Percentiles rank a stretch among this genome's conserved stretches.
These are phyloP conservation scores for Moringa oleifera DNA, from an alignment of 345 rosid species.

Conservation along the genomic window DNA sequence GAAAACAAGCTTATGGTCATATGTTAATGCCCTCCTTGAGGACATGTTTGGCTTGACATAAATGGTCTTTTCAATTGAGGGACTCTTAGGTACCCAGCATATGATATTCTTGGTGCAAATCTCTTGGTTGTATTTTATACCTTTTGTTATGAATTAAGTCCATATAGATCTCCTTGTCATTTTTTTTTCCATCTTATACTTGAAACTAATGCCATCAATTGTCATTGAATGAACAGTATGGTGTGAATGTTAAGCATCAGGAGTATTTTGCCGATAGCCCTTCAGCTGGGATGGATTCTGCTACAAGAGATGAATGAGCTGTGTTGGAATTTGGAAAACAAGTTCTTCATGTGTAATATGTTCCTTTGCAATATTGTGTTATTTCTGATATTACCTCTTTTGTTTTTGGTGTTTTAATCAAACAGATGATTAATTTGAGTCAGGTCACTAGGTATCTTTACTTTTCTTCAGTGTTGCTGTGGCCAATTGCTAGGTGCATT, in stretches of 20 bases:
- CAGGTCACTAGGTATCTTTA: neutral
- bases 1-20: no score
- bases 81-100: neutral
- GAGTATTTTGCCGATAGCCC: slow-evolving; percentile 87
- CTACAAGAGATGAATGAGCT: slow-evolving; percentile 51
- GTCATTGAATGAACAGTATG: slow-evolving; percentile 46
- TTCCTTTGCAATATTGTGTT: neutral
- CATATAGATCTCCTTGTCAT: neutral
- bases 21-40: no score
- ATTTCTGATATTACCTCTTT: no score
- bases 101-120: neutral
- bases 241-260: slow-evolving; percentile 89
- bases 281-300: slow-evolving; percentile 58
- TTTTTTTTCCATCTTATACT: neutral
- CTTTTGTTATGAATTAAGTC: no score
- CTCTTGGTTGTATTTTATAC: neutral
- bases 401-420: neutral
- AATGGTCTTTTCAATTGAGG: no score
- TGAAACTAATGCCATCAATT: slow-evolving; percentile 8
- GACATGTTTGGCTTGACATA: no score
- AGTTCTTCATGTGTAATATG: neutral
- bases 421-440: slow-evolving; percentile 6
- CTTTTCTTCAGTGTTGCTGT: no score
- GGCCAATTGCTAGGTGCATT: no score
- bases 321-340: neutral